A percentile compares a stretch with the other conserved stretches of the same genome.
These are phyloP conservation scores for Prototheca cutis DNA, from an alignment of 163 green algal species.

Conservation along the genomic window DNA sequence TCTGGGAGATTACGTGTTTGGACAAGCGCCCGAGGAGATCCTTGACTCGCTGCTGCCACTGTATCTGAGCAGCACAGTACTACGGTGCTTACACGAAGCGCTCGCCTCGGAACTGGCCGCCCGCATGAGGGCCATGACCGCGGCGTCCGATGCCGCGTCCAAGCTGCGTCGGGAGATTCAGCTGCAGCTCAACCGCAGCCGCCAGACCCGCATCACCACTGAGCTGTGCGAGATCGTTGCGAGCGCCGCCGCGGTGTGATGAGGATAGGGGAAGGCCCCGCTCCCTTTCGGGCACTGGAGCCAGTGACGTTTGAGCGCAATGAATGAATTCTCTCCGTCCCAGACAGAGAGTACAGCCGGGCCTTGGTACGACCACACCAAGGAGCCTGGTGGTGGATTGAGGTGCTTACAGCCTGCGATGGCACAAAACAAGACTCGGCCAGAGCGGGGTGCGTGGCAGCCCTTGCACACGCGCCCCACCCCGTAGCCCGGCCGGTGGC, in stretches of 20 bases:
- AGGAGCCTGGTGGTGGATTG: too few species aligned
- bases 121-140: constrained; percentile 99
- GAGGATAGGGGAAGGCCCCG: not conserved
- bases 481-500: too few species aligned
- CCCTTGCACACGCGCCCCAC: too few species aligned
- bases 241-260: constrained; percentile 36
- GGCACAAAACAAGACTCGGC: too few species aligned
- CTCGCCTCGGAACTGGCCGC: constrained; percentile 93
- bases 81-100: constrained; percentile 81
- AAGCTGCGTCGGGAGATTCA: constrained; percentile 78
- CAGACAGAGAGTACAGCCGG: too few species aligned
- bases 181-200: constrained; percentile 83
- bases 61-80: constrained; percentile 93
- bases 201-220: constrained; percentile 94
- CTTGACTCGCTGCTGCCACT: constrained; percentile 97
- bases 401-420: too few species aligned
- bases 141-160: constrained; percentile 90
- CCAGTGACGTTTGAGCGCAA: too few species aligned
- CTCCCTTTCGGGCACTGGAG: too few species aligned
- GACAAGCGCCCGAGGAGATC: constrained; percentile 97
- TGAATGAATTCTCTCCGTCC: too few species aligned
- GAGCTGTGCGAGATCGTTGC: constrained; percentile 79
- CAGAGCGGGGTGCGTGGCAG: too few species aligned
- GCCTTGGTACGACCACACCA: too few species aligned
- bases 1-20: constrained; percentile 63